Conservation (phyloP, 306 rosid genomes). For the Cucurbita moschata region DNA sequence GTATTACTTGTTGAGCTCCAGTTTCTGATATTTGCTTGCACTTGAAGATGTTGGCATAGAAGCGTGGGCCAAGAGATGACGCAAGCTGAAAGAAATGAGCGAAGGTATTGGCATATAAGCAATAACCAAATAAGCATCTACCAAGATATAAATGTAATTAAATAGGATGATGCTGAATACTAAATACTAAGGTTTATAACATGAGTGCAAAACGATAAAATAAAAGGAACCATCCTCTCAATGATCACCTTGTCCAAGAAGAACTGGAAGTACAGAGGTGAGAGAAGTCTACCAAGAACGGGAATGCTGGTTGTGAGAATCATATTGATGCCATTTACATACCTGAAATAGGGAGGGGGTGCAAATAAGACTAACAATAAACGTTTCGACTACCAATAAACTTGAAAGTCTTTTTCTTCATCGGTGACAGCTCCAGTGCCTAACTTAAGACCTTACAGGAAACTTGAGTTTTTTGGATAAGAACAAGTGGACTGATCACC, state of each 20-base stretch:
- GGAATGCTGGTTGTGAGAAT: conserved; percentile 87
- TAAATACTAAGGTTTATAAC: too few species aligned
- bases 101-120: neutral
- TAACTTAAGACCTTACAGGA: neutral
- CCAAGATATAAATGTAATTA: too few species aligned
- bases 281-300: conserved; percentile 84
- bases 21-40: conserved; percentile 99
- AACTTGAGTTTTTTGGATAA: neutral
- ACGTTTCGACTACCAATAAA: conserved; percentile 3
- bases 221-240: neutral
- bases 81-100: conserved; percentile 58
- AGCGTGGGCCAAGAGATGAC: conserved; percentile 94
- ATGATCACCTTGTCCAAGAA: conserved; percentile 82
- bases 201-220: neutral
- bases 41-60: conserved; percentile 82
- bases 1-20: conserved; percentile 88
- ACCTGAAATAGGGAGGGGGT: conserved; percentile 42
- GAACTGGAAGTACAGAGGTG: conserved; percentile 91
- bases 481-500: neutral
- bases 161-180: too few species aligned
- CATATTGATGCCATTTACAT: conserved; percentile 87
- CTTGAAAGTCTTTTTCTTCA: neutral
- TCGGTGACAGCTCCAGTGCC: neutral
- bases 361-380: conserved; percentile 10
- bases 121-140: neutral